Evolutionary conservation across 1,139 yeast genomes (phyloP).

Genomic region (Taphrina flavorubra): DNA sequence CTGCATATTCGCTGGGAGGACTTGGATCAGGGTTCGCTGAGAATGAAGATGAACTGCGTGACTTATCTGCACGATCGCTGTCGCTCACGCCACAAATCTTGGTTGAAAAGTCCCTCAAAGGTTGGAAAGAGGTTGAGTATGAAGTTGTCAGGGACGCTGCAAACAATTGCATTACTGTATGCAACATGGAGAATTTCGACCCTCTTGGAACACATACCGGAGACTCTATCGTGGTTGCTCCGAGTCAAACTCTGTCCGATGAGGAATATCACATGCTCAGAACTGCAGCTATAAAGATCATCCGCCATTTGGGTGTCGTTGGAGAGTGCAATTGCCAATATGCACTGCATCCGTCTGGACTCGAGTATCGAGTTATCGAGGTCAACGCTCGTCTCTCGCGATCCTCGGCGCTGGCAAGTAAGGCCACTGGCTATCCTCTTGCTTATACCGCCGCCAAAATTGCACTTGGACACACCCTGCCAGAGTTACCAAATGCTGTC

Average conservation of each 20-base stretch:
- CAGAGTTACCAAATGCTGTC: constrained; percentile 94
- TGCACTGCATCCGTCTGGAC: constrained; percentile 92
- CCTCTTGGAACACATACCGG: constrained; percentile 99
- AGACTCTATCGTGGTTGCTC: constrained; percentile 98
- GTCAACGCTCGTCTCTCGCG: constrained; percentile 97
- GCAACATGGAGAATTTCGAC: constrained; percentile 99
- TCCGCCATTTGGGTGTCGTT: constrained; percentile 96
- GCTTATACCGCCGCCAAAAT: constrained; percentile 99
- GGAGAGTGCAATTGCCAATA: constrained; percentile 99
- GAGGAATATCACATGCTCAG: constrained; percentile 98
- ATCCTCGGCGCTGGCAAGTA: constrained; percentile 96
- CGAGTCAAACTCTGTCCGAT: constrained; percentile 95
- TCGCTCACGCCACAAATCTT: constrained; percentile 91
- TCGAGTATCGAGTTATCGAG: constrained; percentile 94
- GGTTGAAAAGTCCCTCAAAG: constrained; percentile 95
- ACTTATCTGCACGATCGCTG: constrained; percentile 85
- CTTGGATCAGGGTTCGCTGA: constrained; percentile 96
- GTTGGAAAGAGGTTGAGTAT: constrained; percentile 99
- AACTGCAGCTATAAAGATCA: constrained; percentile 94
- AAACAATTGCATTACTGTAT: constrained; percentile 96
- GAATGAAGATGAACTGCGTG: constrained; percentile 78
- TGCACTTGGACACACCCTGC: constrained; percentile 90
- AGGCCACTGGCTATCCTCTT: constrained; percentile 97
- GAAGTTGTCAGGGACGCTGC: constrained; percentile 97
- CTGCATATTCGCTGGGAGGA: constrained; percentile 98